phyloP scores from a whole-genome alignment of 345 rosid genomes.

The Turnera subulata region DNA sequence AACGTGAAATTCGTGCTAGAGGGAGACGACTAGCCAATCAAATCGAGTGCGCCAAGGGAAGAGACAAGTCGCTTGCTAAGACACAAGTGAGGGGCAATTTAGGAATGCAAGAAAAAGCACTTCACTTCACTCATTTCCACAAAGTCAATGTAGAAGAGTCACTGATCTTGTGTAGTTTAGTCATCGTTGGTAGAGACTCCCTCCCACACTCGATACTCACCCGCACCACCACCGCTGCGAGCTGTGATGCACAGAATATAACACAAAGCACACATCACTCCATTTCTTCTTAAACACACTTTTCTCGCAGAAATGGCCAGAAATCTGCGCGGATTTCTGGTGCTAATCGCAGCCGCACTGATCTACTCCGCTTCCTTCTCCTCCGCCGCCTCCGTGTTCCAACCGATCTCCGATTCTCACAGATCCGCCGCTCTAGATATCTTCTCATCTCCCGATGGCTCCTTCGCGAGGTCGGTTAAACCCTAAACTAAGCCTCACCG shows the following conservation, averaged over 20 bases:
- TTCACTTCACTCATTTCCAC: background rate
- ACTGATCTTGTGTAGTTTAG: background rate
- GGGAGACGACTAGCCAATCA: too few species aligned
- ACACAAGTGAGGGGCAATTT: too few species aligned
- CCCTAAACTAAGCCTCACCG: too few species aligned
- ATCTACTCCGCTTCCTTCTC: conserved; percentile 34
- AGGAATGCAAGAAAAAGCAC: too few species aligned
- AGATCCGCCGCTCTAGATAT: conserved; percentile 89
- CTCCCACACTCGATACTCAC: background rate
- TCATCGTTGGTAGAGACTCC: background rate
- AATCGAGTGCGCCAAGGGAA: too few species aligned
- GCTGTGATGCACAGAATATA: background rate
- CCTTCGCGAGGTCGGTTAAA: conserved; percentile 53
- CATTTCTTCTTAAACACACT: too few species aligned
- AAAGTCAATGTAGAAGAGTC: background rate
- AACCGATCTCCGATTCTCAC: conserved; percentile 86
- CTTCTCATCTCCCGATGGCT: conserved; percentile 55
- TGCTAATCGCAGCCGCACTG: conserved; percentile 38
- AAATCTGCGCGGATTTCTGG: conserved; percentile 37
- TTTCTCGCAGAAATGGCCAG: conserved; percentile 18
- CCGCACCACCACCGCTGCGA: background rate
- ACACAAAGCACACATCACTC: too few species aligned
- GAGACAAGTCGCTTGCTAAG: too few species aligned
- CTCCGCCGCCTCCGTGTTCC: conserved; percentile 43
- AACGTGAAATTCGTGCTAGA: background rate